phyloP scores from a whole-genome alignment of 1,284 basidiomycete genomes.

The Marasmius oreades region DNA sequence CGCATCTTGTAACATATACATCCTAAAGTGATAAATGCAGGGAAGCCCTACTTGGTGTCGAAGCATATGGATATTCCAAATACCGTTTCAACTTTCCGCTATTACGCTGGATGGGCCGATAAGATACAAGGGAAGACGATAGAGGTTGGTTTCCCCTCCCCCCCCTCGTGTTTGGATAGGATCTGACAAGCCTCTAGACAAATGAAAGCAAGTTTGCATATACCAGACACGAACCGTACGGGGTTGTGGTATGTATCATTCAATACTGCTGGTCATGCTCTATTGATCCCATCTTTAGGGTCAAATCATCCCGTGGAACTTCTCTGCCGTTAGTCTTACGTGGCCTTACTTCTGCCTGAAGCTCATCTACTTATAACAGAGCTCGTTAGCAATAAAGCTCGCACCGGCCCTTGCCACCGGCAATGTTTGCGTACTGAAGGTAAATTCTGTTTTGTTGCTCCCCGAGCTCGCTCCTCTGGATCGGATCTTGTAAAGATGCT shows the following conservation, averaged over 20 bases:
- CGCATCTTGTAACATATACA: too few relatives aligned
- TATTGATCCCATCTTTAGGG: constrained; percentile 25
- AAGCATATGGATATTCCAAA: constrained; percentile 48
- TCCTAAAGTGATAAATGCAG: too few relatives aligned
- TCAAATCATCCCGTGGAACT: constrained; percentile 72
- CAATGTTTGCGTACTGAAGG: constrained; percentile 76
- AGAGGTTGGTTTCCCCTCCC: constrained; percentile 27
- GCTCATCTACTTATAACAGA: background rate
- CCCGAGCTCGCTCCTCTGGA: background rate
- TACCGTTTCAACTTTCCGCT: constrained; percentile 43
- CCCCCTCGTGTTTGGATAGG: background rate
- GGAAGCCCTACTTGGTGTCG: constrained; percentile 52
- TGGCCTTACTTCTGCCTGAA: background rate
- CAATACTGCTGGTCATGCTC: background rate
- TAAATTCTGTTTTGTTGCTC: too few relatives aligned
- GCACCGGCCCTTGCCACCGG: constrained; percentile 82
- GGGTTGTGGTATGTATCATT: constrained; percentile 53
- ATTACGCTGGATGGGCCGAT: constrained; percentile 52
- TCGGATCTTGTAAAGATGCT: background rate
- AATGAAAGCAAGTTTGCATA: constrained; percentile 63
- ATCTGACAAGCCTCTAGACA: constrained; percentile 34
- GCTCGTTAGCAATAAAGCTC: constrained; percentile 72
- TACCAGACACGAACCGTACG: constrained; percentile 87
- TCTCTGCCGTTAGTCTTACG: constrained; percentile 28
- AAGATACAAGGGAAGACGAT: constrained; percentile 66